Evolutionary conservation across 495 filamentous ascomycete species (phyloP), one percentile per base, ranked within the genome.

Genomic region (Daldinia childiae): DNA sequence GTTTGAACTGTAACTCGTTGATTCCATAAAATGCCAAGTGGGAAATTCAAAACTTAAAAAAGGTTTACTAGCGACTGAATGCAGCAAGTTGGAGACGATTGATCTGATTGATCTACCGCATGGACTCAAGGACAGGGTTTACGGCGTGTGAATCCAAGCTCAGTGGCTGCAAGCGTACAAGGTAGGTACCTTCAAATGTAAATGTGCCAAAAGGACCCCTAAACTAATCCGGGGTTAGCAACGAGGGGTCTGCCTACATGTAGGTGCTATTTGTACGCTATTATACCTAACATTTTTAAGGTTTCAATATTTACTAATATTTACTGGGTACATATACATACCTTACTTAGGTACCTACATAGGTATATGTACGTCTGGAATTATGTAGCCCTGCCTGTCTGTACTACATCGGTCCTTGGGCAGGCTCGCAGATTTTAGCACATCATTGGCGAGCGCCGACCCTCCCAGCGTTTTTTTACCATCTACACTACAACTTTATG

Each of bases 391-490:
- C 27, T 57, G 54, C 17, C 32, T 34, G 36, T 12, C 30, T 30
- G 26, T 45, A 12, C 34, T 67, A 60, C 55, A 27, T 29, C 29
- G 5, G 29, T 38, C 29, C 45, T 72, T 74, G 68, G 68, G 64
- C 68, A 74, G 62, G 54, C 67, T 54, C 64, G 63, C 71, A 70
- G 71, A 62, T 68, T 65, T 73, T 73, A 69, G 65, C 56, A 68
- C 38, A 65, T 66, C 58, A 68, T 64, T 60, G 62, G 61, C 45
- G 51, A 58, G 70, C 55, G 51, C 52, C 50, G 67, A 52, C 50
- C 66, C 54, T 69, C 29, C 54, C 39, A 58, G 24, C 26, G 19
- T 64, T 68, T 64, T 68, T 68, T 61, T 64, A 62, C 41, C 36
- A 72, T 71, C 68, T 41, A 60, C 58, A 62, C 9, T 48, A 48